phyloP scores from a whole-genome alignment of 495 filamentous ascomycete species.

The Hypoxylon cercidicola region DNA sequence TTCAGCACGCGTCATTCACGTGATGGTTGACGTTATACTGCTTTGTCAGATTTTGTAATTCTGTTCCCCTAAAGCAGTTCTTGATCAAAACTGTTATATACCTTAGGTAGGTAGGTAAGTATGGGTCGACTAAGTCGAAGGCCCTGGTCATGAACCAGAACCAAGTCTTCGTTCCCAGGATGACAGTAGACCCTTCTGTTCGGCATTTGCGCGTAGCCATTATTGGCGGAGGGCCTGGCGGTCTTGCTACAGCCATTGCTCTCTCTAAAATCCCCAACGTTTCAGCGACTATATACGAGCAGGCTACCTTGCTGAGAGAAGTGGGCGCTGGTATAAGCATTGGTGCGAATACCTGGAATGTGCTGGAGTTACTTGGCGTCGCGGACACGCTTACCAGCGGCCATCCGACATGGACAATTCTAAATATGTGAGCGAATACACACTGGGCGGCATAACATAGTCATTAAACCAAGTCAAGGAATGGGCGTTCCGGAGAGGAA shows the following conservation, averaged over 20 bases:
- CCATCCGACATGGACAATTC: slow-evolving; percentile 41
- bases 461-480: slow-evolving; percentile 38
- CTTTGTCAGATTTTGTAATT: slow-evolving; percentile 39
- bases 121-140: neutral
- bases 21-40: slow-evolving; percentile 43
- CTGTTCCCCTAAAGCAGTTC: neutral
- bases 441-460: neutral
- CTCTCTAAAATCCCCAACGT: slow-evolving; percentile 58
- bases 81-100: too few species aligned
- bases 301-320: slow-evolving; percentile 57
- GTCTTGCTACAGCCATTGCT: slow-evolving; percentile 60
- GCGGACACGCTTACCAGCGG: slow-evolving; percentile 50
- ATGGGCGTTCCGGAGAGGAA: slow-evolving; percentile 48
- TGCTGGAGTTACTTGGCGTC: slow-evolving; percentile 58
- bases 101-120: neutral
- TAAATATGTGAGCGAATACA: slow-evolving; percentile 41
- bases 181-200: slow-evolving; percentile 31
- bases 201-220: slow-evolving; percentile 47
- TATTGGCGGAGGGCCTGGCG: slow-evolving; percentile 61
- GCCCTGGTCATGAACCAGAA: neutral
- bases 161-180: slow-evolving; percentile 2
- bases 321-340: slow-evolving; percentile 62
- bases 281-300: slow-evolving; percentile 59
- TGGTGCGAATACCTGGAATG: slow-evolving; percentile 54
- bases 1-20: slow-evolving; percentile 40